A percentile compares a stretch with the other conserved stretches of the same genome.
Conservation (phyloP, 345 rosid genomes). For the Garcia nutans region DNA sequence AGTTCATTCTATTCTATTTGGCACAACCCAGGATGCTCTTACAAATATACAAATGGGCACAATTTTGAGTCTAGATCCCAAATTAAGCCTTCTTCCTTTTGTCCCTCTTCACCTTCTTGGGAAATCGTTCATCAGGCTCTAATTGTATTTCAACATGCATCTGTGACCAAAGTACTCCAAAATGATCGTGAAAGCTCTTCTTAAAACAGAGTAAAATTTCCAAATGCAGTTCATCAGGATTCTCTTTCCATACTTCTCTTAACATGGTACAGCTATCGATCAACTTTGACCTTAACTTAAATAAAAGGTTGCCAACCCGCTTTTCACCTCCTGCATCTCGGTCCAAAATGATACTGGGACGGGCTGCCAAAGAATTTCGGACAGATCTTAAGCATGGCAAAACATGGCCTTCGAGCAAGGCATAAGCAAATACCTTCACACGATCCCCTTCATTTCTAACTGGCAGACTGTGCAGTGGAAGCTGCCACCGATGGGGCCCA, state of each 20-base stretch:
- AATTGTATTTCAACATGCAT: conserved; percentile 52
- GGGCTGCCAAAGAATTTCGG: conserved; percentile 46
- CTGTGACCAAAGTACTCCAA: conserved; percentile 56
- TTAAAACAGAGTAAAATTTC: conserved; percentile 79
- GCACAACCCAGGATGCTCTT: not conserved
- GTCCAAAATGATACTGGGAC: conserved; percentile 59
- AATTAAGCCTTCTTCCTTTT: conserved; percentile 16
- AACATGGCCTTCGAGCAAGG: conserved; percentile 77
- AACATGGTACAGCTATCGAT: conserved; percentile 50
- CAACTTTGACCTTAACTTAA: conserved; percentile 39
- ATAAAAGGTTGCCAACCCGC: conserved; percentile 62
- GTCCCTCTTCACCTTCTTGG: conserved; percentile 25
- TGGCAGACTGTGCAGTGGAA: conserved; percentile 50
- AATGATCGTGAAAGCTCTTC: conserved; percentile 43
- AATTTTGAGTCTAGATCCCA: not conserved
- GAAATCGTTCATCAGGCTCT: conserved; percentile 37
- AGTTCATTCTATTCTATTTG: not conserved
- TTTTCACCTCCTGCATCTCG: conserved; percentile 55
- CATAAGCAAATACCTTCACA: conserved; percentile 57
- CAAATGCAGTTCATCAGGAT: conserved; percentile 40
- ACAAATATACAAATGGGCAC: not conserved
- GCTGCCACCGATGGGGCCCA: conserved; percentile 67
- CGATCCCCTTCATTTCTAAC: conserved; percentile 35
- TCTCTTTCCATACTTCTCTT: conserved; percentile 52
- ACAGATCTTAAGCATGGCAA: conserved; percentile 59